phyloP scores from a whole-genome alignment of 108 stramenopile species.

The Pseudonitzschia pungens region DNA sequence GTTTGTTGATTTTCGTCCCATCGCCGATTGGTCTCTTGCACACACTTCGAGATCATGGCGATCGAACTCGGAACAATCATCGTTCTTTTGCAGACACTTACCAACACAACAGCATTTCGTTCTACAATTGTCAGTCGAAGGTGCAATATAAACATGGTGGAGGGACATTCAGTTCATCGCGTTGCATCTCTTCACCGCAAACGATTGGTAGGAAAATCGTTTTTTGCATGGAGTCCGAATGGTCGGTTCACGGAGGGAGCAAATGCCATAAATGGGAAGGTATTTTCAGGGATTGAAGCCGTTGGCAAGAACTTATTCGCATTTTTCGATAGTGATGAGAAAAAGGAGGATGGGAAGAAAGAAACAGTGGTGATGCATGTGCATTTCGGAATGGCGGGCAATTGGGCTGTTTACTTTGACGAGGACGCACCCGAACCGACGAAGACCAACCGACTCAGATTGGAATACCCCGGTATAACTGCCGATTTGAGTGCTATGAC shows the following conservation, averaged over 20 bases:
- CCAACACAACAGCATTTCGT: background rate
- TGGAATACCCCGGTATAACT: constrained; percentile 46
- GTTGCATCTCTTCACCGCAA: constrained; percentile 57
- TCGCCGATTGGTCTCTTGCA: too few relatives aligned
- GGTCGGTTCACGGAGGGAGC: constrained; percentile 66
- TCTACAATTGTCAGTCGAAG: background rate
- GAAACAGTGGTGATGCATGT: constrained; percentile 53
- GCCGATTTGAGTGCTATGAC: constrained; percentile 79
- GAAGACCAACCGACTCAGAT: constrained; percentile 48
- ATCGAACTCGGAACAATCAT: background rate
- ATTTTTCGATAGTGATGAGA: constrained; percentile 44
- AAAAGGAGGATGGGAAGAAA: constrained; percentile 22
- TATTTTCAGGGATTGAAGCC: constrained; percentile 63
- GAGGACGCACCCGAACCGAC: constrained; percentile 57
- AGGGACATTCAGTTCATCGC: constrained; percentile 73
- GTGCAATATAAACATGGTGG: constrained; percentile 46
- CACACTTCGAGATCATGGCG: background rate
- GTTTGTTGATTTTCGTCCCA: too few relatives aligned
- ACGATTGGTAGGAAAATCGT: constrained; percentile 56
- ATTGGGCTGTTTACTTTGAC: constrained; percentile 53
- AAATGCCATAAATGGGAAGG: constrained; percentile 48
- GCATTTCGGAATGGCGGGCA: constrained; percentile 79
- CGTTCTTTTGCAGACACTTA: background rate
- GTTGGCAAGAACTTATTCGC: constrained; percentile 82
- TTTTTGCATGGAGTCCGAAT: constrained; percentile 59